phyloP scores from a whole-genome alignment of 768 basidiomycete species.

The Boletus sp. region DNA sequence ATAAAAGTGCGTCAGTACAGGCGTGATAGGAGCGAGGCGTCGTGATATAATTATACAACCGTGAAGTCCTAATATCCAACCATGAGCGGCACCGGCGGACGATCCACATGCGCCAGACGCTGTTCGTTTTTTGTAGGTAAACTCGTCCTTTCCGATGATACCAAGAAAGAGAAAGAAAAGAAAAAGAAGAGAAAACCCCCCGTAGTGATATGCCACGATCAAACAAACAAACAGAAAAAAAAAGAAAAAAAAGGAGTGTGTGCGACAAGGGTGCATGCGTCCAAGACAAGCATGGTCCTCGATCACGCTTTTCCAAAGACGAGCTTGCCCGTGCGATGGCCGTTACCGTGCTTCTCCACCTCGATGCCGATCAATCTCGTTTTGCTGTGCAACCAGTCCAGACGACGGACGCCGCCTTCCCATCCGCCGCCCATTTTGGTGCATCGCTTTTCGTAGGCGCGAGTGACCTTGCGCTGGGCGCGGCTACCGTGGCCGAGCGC shows the following conservation, averaged over 20 bases:
- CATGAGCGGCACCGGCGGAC: not conserved
- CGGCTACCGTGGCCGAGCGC: constrained; percentile 52
- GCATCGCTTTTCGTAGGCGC: constrained; percentile 63
- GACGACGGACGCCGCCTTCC: constrained; percentile 63
- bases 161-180: constrained; percentile 1
- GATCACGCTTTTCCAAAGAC: constrained; percentile 44
- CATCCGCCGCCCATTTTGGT: constrained; percentile 61
- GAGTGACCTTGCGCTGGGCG: constrained; percentile 54
- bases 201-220: not conserved
- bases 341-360: constrained; percentile 43
- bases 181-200: not conserved
- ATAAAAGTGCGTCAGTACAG: constrained; percentile 17
- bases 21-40: constrained; percentile 5
- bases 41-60: constrained; percentile 21
- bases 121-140: not conserved
- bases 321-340: constrained; percentile 43
- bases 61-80: constrained; percentile 20
- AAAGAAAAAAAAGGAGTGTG: not conserved
- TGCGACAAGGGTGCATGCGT: constrained; percentile 4
- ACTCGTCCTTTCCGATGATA: not conserved
- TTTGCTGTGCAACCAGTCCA: constrained; percentile 65
- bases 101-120: constrained; percentile 13
- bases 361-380: constrained; percentile 60
- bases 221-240: not conserved
- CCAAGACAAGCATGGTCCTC: not conserved